Evolutionary conservation across 768 basidiomycete species (phyloP), one percentile per base, ranked within the genome.

Genomic region (Megacollybia marginata): DNA sequence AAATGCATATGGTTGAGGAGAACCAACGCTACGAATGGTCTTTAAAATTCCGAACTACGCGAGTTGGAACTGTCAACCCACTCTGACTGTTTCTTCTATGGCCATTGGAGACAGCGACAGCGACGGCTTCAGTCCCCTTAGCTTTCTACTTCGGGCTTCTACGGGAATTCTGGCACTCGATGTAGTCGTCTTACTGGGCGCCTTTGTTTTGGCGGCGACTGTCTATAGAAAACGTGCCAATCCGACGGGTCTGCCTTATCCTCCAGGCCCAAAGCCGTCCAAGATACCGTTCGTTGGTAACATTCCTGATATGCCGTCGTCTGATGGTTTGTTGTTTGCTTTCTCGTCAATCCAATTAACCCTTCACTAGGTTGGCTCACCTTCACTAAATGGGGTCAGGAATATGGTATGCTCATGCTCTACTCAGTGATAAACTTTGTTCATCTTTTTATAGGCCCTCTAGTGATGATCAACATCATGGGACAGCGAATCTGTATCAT

Each of bases 401-500:
- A 73, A 62, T 9, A 23, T 33, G 5, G 40, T 44, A 9, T 12
- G 40, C 19, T 44, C 47, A 43, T 52, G 18, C 33, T 16, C 10
- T 40, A n/a, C 28, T 11, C n/a, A 23, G 13, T 16, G 23, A 3
- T 1, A 2, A 6, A 9, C 10, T 23, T 31, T 13, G 23, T 23
- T 44, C 44, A 44, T 5, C 15, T 44, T 15, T 28, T 9, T 31
- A 10, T 20, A 56, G 55, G 55, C 4, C 50, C 53, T 9, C 48
- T 56, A 3, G 23, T 52, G 6, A 54, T 52, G 50, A 20, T 56
- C 1, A 61, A 67, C 33, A 42, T 70, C 9, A 52, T 70, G n/a
- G 69, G 68, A 11, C 69, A 70, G 47, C 67, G 65, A 50, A 63
- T 70, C 12, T 31, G 69, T 32, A 28, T 70, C 42, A 46, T 70